Evolutionary conservation across 768 basidiomycete genomes (phyloP).

Genomic region (Leccinum longicurvipes): DNA sequence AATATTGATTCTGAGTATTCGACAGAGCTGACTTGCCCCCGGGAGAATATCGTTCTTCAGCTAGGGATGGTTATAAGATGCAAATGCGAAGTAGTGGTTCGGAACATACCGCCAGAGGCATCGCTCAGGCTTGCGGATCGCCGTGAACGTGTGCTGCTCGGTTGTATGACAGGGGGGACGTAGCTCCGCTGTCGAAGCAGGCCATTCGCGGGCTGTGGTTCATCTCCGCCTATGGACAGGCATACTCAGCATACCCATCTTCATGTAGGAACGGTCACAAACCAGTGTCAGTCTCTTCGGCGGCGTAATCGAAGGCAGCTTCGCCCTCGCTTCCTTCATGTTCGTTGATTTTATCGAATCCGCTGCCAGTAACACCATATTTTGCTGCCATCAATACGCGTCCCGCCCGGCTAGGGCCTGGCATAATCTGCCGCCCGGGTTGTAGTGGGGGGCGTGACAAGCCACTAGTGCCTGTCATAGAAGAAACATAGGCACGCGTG

Average conservation of each 20-base stretch:
- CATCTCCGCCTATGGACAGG: slow-evolving; percentile 30
- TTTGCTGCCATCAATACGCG: slow-evolving; percentile 45
- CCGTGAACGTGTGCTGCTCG: slow-evolving; percentile 54
- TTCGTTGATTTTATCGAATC: slow-evolving; percentile 50
- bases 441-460: slow-evolving; percentile 40
- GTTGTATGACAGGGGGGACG: slow-evolving; percentile 29
- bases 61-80: slow-evolving; percentile 20
- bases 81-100: slow-evolving; percentile 25
- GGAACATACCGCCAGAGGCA: slow-evolving; percentile 35
- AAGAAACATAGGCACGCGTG: slow-evolving; percentile 31
- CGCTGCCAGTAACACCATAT: slow-evolving; percentile 27
- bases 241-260: slow-evolving; percentile 17
- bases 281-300: slow-evolving; percentile 44
- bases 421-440: slow-evolving; percentile 39
- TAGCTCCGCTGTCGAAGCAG: slow-evolving; percentile 27
- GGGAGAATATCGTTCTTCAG: slow-evolving; percentile 29
- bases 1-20: slow-evolving; percentile 21
- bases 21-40: slow-evolving; percentile 13
- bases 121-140: slow-evolving; percentile 80
- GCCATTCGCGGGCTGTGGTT: slow-evolving; percentile 25
- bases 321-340: slow-evolving; percentile 42
- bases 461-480: slow-evolving; percentile 32
- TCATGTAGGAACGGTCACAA: slow-evolving; percentile 12
- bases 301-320: slow-evolving; percentile 27
- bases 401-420: slow-evolving; percentile 45